A percentile compares a stretch with the other conserved stretches of the same genome.
Conservation (phyloP, 768 basidiomycete species). For the Calvatia gigantea region DNA sequence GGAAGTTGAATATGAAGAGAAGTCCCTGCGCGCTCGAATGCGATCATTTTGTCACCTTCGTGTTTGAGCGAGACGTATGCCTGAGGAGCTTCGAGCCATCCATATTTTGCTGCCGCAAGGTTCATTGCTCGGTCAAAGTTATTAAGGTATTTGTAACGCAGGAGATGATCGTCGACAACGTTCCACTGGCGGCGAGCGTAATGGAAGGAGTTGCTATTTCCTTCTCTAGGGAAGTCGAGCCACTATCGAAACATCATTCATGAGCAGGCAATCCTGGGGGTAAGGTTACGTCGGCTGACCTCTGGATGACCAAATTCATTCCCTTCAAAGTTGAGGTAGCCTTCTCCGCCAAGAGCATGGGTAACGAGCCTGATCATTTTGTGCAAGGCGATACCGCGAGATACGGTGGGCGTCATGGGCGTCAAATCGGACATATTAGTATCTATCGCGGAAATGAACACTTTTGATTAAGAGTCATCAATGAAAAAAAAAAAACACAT, state of each 20-base stretch:
- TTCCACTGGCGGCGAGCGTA: conserved; percentile 98
- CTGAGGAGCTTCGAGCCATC: conserved; percentile 84
- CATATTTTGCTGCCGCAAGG: conserved; percentile 68
- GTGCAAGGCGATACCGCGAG: conserved; percentile 89
- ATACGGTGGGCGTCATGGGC: conserved; percentile 77
- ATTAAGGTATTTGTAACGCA: conserved; percentile 94
- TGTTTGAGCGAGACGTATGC: conserved; percentile 94
- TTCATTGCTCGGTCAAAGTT: conserved; percentile 96
- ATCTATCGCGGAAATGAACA: conserved; percentile 44
- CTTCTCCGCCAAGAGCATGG: conserved; percentile 93
- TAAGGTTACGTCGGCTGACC: conserved; percentile 37
- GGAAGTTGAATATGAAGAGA: conserved; percentile 97
- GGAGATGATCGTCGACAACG: conserved; percentile 75
- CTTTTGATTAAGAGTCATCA: neutral
- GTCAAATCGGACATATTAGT: conserved; percentile 91
- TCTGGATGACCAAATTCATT: conserved; percentile 99
- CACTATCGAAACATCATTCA: conserved; percentile 46
- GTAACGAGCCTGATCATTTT: conserved; percentile 96
- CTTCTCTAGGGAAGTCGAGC: conserved; percentile 98
- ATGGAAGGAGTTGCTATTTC: conserved; percentile 94
- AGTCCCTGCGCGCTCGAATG: conserved; percentile 92
- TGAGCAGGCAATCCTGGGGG: neutral
- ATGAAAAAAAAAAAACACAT: conserved; percentile 26
- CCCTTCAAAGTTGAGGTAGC: conserved; percentile 96
- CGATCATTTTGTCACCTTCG: conserved; percentile 89